Evolutionary conservation across 192 early-diverging fungal genomes (phyloP).

Genomic region (Powellomyces hirtus): DNA sequence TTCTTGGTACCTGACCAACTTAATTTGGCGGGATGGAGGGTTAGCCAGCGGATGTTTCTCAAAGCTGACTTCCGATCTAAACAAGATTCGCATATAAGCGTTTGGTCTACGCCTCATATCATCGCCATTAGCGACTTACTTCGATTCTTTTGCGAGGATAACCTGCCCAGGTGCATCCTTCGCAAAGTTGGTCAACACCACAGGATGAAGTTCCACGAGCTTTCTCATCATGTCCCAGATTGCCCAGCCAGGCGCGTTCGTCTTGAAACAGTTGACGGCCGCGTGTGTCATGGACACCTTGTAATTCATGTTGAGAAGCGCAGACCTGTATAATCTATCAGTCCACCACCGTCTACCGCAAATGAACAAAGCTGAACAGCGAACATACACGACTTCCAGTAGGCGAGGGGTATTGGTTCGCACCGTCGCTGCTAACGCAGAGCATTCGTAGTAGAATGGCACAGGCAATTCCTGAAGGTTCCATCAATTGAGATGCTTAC

Average conservation of each 20-base stretch:
- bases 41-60: constrained; percentile 66
- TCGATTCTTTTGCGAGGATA: constrained; percentile 54
- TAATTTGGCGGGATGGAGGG: constrained; percentile 71
- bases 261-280: constrained; percentile 79
- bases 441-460: constrained; percentile 81
- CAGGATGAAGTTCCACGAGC: constrained; percentile 71
- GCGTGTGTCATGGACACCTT: constrained; percentile 86
- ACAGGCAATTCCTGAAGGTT: constrained; percentile 44
- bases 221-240: constrained; percentile 92
- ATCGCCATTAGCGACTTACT: too few species aligned
- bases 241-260: constrained; percentile 77
- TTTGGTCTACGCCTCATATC: too few species aligned
- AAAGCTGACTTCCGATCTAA: constrained; percentile 65
- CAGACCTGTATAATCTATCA: too few species aligned
- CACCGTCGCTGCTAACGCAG: constrained; percentile 66
- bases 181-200: constrained; percentile 60
- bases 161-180: constrained; percentile 65
- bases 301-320: constrained; percentile 88
- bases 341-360: not conserved
- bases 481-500: not conserved
- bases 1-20: constrained; percentile 89
- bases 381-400: constrained; percentile 57
- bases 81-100: too few species aligned
- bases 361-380: not conserved
- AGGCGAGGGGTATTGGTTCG: constrained; percentile 75